Base-by-base conservation (phyloP, 352 stramenopile genomes). In the Globisporangium viniferum region DNA sequence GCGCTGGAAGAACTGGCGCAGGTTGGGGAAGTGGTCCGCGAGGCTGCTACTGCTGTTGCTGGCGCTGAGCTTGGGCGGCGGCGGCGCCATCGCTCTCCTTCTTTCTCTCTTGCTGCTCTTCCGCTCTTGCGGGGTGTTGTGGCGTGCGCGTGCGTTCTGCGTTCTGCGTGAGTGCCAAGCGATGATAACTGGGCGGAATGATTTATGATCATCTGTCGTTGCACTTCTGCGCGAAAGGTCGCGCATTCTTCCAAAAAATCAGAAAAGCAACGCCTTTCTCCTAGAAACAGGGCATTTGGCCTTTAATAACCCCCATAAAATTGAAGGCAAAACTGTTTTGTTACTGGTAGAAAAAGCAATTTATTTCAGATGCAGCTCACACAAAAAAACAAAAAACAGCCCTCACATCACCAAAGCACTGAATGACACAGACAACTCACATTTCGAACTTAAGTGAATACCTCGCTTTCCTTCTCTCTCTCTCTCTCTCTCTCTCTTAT, bases 1-100 rank as follows among this genome's bases (percentile, higher is more conserved):
- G 33, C 73, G 70, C 53, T 66, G 66, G 44, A 82, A 82, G 66
- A 78, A 76, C 24, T 78, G 74, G 39, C 70, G 67, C 54, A 79
- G 27, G 68, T 55, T 66, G 49, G 54, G 41, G 18, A 73, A 64
- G 36, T 71, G 48, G 46, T 67, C 64, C 6, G 31, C n/a, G 48
- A 73, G 41, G 27, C 56, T 69, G 56, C 64, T 63, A 56, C 64
- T 69, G 56, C 64, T 69, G 44, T 33, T 59, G 57, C 64, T 63
- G 31, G 31, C 59, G 57, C n/a, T 55, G 68, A 71, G 63, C n/a
- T 56, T 71, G 15, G 48, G 35, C 35, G 57, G 24, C 55, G 61
- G n/a, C n/a, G n/a, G 46, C 39, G 7, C 9, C 27, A 48, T 35
- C 48, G 12, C 51, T 57, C 22, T 5, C 10, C 15, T 15, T 58